Evolutionary conservation across 2,329 filamentous ascomycete genomes (phyloP).

Genomic region (Rhinocladiella similis): DNA sequence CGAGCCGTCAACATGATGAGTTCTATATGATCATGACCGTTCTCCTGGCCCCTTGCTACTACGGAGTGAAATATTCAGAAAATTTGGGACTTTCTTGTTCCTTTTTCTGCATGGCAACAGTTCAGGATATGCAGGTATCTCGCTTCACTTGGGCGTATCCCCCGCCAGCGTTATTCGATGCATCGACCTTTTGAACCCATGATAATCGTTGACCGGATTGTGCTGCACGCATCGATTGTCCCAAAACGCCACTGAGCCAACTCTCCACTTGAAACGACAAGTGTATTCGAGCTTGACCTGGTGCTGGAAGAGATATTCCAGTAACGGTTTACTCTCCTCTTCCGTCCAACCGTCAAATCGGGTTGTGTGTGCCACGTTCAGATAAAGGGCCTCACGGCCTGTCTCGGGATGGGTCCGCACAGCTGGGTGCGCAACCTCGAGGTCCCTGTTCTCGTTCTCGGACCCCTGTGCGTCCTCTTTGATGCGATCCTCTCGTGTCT

Average conservation of each 20-base stretch:
- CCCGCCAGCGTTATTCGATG: slow-evolving; percentile 9
- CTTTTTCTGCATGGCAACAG: no score
- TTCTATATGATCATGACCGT: no score
- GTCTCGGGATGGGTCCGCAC: slow-evolving; percentile 35
- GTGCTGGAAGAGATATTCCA: slow-evolving; percentile 25
- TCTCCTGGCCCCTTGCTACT: no score
- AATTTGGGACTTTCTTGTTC: no score
- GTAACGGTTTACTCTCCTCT: slow-evolving; percentile 22
- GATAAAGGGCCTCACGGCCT: slow-evolving; percentile 34
- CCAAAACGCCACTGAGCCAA: slow-evolving; percentile 52
- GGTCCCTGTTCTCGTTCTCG: not conserved
- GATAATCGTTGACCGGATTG: slow-evolving; percentile 17
- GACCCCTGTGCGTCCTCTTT: slow-evolving; percentile 2
- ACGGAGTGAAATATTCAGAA: no score
- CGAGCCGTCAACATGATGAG: no score
- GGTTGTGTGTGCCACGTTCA: slow-evolving; percentile 34
- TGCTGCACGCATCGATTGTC: slow-evolving; percentile 42
- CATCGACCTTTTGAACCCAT: slow-evolving; percentile 10
- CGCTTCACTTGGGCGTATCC: slow-evolving; percentile 7
- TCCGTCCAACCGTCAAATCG: slow-evolving; percentile 29
- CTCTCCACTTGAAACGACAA: slow-evolving; percentile 49
- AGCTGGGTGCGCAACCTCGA: slow-evolving; percentile 33
- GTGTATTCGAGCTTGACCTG: slow-evolving; percentile 15
- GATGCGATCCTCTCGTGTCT: slow-evolving; percentile 28
- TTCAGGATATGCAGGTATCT: no score